phyloP scores from a whole-genome alignment of 148 eudicot species.

The Vaccinium myrtillus region DNA sequence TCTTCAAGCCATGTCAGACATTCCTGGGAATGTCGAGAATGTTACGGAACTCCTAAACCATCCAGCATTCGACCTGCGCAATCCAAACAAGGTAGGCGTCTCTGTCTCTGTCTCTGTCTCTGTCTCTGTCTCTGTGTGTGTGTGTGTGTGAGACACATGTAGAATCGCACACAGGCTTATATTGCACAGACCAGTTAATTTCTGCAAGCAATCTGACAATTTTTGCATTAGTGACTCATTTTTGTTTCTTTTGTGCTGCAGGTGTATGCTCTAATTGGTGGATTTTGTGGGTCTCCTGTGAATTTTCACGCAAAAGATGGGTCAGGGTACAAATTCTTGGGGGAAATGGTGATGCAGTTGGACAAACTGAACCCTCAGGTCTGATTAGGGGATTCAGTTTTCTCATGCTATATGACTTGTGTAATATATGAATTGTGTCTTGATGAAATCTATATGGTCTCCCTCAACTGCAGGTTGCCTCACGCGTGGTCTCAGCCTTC shows the following conservation, averaged over 20 bases:
- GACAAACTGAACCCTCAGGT: constrained; percentile 98
- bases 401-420: background rate
- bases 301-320: constrained; percentile 98
- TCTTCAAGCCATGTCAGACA: constrained; percentile 86
- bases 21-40: constrained; percentile 86
- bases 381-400: background rate
- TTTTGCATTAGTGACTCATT: background rate
- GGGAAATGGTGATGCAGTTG: constrained; percentile 75
- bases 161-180: background rate
- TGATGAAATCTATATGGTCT: background rate
- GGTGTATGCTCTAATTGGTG: constrained; percentile 89
- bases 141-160: background rate
- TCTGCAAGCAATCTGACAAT: background rate
- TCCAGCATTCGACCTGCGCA: constrained; percentile 90
- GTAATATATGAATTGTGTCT: background rate
- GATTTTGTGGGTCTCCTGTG: constrained; percentile 86
- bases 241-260: constrained; percentile 21
- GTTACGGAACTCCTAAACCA: constrained; percentile 73
- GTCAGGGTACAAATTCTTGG: constrained; percentile 94
- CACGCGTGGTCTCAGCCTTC: constrained; percentile 94
- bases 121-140: no score
- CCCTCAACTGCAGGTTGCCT: constrained; percentile 59
- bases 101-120: no score
- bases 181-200: background rate
- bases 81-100: constrained; percentile 77